phyloP scores from a whole-genome alignment of 129 eudicot genomes.

The Chrysanthemum makinoi region DNA sequence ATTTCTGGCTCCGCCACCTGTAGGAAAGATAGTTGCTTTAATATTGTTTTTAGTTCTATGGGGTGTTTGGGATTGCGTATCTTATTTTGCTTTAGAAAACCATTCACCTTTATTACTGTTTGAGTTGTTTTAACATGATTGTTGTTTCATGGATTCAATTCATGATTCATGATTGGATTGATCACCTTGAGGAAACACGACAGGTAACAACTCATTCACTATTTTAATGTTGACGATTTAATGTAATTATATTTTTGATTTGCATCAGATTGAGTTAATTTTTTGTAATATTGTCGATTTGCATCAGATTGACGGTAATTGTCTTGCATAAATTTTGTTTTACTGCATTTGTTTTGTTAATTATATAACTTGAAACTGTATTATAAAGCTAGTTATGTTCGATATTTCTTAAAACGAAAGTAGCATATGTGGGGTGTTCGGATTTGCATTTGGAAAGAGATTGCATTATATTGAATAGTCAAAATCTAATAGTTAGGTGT shows the following conservation, averaged over 20 bases:
- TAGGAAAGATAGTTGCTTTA: too few relatives aligned
- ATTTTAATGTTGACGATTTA: not conserved
- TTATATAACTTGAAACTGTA: too few relatives aligned
- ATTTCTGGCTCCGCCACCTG: too few relatives aligned
- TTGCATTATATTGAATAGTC: not conserved
- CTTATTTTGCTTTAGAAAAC: too few relatives aligned
- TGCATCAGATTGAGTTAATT: not conserved
- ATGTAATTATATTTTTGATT: not conserved
- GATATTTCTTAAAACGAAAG: not conserved
- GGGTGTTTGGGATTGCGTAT: too few relatives aligned
- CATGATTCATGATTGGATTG: conserved; percentile 78
- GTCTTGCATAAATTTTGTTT: too few relatives aligned
- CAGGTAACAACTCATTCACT: conserved; percentile 30
- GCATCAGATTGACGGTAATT: conserved; percentile 38
- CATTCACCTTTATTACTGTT: too few relatives aligned
- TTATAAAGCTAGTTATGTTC: too few relatives aligned
- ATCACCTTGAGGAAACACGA: conserved; percentile 54
- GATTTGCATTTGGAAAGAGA: not conserved
- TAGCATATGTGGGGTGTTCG: not conserved
- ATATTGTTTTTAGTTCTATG: too few relatives aligned
- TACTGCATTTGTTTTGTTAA: too few relatives aligned
- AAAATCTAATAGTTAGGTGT: not conserved
- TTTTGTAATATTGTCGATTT: not conserved
- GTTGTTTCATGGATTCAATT: conserved; percentile 71
- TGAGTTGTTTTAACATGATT: conserved; percentile 41